A percentile compares a stretch with the other conserved stretches of the same genome.
Evolutionary conservation across 2,329 filamentous ascomycete genomes (phyloP).

Genomic region (Aspergillus fumigatiaffinis): DNA sequence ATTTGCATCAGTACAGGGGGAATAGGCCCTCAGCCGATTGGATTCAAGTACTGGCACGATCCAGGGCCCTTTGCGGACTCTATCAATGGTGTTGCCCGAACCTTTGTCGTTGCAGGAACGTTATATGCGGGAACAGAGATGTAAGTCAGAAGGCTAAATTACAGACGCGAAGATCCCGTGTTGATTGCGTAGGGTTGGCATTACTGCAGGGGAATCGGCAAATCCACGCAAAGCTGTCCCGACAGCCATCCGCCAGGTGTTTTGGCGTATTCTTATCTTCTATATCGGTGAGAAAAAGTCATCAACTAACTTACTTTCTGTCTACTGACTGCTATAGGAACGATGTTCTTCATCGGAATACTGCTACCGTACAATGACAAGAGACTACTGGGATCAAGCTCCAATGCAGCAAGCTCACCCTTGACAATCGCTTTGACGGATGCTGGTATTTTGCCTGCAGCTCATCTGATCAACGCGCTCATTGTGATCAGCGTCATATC

Average conservation of each 20-base stretch:
- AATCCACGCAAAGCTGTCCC: slow-evolving; percentile 47
- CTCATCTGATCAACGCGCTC: slow-evolving; percentile 74
- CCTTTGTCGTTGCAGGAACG: slow-evolving; percentile 33
- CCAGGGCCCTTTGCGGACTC: slow-evolving; percentile 32
- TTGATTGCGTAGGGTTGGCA: slow-evolving; percentile 28
- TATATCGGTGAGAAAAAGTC: slow-evolving; percentile 48
- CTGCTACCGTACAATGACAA: slow-evolving; percentile 67
- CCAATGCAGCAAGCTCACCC: slow-evolving; percentile 64
- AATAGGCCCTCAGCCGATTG: slow-evolving; percentile 27
- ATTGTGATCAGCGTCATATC: slow-evolving; percentile 70
- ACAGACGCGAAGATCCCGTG: not conserved
- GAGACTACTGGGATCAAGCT: slow-evolving; percentile 58
- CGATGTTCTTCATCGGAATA: slow-evolving; percentile 70
- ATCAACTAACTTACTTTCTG: not conserved
- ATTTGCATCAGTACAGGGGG: slow-evolving; percentile 33
- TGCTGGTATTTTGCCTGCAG: slow-evolving; percentile 68
- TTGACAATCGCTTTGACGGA: slow-evolving; percentile 72
- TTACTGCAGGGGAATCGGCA: slow-evolving; percentile 33
- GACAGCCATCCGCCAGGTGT: slow-evolving; percentile 39
- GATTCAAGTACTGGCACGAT: slow-evolving; percentile 37
- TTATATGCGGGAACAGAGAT: slow-evolving; percentile 34
- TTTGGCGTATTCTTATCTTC: slow-evolving; percentile 49
- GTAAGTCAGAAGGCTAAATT: slow-evolving; percentile 8
- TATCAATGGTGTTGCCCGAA: slow-evolving; percentile 34
- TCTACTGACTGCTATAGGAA: slow-evolving; percentile 39